Conservation (phyloP, 2,329 filamentous ascomycete genomes). For the Scedosporium minutisporum region DNA sequence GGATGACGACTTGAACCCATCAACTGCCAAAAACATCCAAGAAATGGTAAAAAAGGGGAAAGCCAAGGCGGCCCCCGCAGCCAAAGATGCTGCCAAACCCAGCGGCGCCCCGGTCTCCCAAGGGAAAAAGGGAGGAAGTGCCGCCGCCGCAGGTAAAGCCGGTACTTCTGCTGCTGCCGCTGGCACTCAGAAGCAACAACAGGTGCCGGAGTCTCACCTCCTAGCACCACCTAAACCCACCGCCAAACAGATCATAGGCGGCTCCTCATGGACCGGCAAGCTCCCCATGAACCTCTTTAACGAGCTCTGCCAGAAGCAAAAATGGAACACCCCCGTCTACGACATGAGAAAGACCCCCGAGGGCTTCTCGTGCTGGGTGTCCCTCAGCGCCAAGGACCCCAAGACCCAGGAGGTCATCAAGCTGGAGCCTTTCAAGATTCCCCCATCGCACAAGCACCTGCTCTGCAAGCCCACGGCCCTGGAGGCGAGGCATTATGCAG, state of each 20-base stretch:
- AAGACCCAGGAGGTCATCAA: conserved; percentile 73
- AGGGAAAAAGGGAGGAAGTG: conserved; percentile 46
- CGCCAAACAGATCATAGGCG: conserved; percentile 77
- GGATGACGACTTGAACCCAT: no score
- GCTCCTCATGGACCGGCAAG: conserved; percentile 95
- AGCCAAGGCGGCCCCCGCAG: conserved; percentile 32
- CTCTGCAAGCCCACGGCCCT: conserved; percentile 69
- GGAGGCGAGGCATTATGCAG: conserved; percentile 88
- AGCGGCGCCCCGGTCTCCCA: conserved; percentile 28
- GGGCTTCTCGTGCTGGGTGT: conserved; percentile 72
- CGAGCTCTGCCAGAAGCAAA: conserved; percentile 91
- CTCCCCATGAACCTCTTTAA: conserved; percentile 86
- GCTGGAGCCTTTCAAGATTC: conserved; percentile 75
- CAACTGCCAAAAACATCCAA: neutral
- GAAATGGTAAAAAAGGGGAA: conserved; percentile 45
- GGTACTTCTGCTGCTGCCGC: conserved; percentile 14
- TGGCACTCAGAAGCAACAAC: no score
- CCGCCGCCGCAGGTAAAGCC: conserved; percentile 31
- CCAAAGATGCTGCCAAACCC: conserved; percentile 13
- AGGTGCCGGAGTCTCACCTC: conserved; percentile 20
- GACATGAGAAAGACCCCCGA: conserved; percentile 65
- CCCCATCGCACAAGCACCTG: conserved; percentile 64
- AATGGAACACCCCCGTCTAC: conserved; percentile 92
- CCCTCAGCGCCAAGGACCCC: conserved; percentile 62
- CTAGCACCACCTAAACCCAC: conserved; percentile 48